Evolutionary conservation across 805 yeast genomes (phyloP).

Genomic region (Torulaspora gathmanii): DNA sequence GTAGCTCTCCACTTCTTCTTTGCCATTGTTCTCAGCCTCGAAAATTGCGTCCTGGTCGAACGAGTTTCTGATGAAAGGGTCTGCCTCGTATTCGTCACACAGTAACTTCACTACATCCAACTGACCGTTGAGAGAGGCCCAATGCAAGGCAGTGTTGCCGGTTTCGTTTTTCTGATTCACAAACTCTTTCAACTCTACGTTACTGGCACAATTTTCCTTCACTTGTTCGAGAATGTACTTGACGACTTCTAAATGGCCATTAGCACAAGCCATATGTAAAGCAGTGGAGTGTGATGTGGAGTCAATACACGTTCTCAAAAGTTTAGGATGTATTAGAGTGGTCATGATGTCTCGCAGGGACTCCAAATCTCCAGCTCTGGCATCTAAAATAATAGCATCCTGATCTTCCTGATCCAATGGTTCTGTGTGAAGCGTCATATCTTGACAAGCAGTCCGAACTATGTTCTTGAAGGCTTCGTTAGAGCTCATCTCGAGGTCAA

Average conservation of each 20-base stretch:
- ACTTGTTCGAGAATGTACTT: conserved; percentile 51
- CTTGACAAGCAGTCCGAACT: background rate
- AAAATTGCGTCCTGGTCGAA: conserved; percentile 78
- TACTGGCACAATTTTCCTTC: conserved; percentile 19
- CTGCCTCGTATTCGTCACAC: conserved; percentile 71
- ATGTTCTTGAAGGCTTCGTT: background rate
- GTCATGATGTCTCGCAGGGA: conserved; percentile 64
- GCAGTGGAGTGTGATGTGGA: conserved; percentile 66
- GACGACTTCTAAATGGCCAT: conserved; percentile 75
- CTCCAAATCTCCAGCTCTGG: conserved; percentile 84
- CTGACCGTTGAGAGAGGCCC: conserved; percentile 93
- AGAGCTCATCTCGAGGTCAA: conserved; percentile 12
- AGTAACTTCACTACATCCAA: conserved; percentile 61
- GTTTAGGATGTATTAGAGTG: conserved; percentile 46
- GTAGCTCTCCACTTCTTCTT: conserved; percentile 73
- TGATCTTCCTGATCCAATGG: conserved; percentile 64
- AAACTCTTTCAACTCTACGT: conserved; percentile 42
- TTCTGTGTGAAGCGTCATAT: conserved; percentile 31
- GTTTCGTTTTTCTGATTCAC: conserved; percentile 59
- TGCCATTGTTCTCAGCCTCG: conserved; percentile 80
- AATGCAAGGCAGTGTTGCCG: conserved; percentile 93
- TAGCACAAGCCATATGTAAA: conserved; percentile 93
- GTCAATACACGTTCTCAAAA: conserved; percentile 49
- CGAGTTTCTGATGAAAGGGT: conserved; percentile 71
- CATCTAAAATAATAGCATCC: conserved; percentile 76